A percentile compares a stretch with the other conserved stretches of the same genome.
Evolutionary conservation across 495 filamentous ascomycete species (phyloP).

Genomic region (Diplogelasinospora grovesii): DNA sequence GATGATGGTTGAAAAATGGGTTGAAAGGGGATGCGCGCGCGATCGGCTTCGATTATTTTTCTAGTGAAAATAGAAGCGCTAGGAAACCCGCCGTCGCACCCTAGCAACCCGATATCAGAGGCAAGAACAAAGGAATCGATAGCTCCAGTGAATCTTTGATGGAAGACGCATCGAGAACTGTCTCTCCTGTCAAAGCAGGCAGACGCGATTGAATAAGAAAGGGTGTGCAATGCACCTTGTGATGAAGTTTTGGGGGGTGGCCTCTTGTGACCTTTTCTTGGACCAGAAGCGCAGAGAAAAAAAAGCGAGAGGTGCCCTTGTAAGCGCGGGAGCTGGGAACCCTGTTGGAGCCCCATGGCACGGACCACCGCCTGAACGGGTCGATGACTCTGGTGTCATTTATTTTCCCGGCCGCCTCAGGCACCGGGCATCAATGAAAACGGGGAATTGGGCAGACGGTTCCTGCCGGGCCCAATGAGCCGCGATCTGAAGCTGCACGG

Average conservation of each 20-base stretch:
- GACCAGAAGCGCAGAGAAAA: slow-evolving; percentile 13
- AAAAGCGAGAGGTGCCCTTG: slow-evolving; percentile 7
- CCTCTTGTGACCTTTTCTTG: slow-evolving; percentile 11
- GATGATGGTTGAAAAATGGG: background rate
- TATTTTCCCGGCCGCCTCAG: slow-evolving; percentile 2
- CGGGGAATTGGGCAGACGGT: too few relatives aligned
- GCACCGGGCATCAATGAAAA: too few relatives aligned
- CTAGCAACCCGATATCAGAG: too few relatives aligned
- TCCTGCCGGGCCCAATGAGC: too few relatives aligned
- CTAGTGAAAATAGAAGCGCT: too few relatives aligned
- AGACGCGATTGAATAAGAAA: slow-evolving; percentile 15
- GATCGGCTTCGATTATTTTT: too few relatives aligned
- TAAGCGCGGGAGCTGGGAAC: slow-evolving; percentile 12
- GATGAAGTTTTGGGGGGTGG: slow-evolving; percentile 12
- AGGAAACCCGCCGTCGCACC: too few relatives aligned
- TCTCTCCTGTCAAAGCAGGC: slow-evolving; percentile 10
- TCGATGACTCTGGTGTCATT: slow-evolving; percentile 2
- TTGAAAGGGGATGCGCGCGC: slow-evolving; percentile 6
- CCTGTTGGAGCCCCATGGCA: slow-evolving; percentile 1
- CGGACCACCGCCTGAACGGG: slow-evolving; percentile 1
- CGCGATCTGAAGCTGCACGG: too few relatives aligned
- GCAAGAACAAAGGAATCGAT: slow-evolving; percentile 5
- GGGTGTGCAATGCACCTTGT: slow-evolving; percentile 6
- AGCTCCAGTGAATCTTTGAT: slow-evolving; percentile 12
- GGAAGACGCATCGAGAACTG: slow-evolving; percentile 13